Percentiles rank a stretch among this genome's conserved stretches.
These are phyloP conservation scores for Cyberlindnera maclurae DNA, from an alignment of 805 yeast genomes.

Conservation along the genomic window DNA sequence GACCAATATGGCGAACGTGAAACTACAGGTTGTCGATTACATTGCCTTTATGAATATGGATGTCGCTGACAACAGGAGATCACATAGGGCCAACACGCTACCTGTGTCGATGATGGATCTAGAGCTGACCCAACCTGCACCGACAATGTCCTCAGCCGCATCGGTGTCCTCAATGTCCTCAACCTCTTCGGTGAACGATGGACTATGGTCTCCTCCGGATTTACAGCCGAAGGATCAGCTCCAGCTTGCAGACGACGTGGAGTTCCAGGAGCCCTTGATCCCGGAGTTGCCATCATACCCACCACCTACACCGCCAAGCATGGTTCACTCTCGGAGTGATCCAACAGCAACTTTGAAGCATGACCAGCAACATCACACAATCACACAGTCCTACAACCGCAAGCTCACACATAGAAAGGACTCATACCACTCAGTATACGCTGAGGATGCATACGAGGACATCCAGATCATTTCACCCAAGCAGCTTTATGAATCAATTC, in stretches of 20 bases:
- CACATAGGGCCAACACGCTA: conserved; percentile 22
- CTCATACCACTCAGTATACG: conserved; percentile 34
- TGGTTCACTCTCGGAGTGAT: conserved; percentile 3
- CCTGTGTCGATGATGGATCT: conserved; percentile 24
- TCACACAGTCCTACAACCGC: not conserved
- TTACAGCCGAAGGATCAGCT: conserved; percentile 33
- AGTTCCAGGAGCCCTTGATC: conserved; percentile 12
- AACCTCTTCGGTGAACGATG: conserved; percentile 18
- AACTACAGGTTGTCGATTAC: conserved; percentile 28
- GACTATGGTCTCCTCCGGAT: conserved; percentile 33
- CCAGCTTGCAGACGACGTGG: conserved; percentile 24
- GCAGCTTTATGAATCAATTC: conserved; percentile 34
- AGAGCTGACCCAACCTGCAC: conserved; percentile 6
- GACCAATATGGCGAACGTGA: conserved; percentile 33
- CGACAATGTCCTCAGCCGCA: not conserved
- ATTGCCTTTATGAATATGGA: conserved; percentile 24
- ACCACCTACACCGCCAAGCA: conserved; percentile 11
- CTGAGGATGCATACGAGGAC: conserved; percentile 24
- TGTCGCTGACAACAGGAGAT: conserved; percentile 1
- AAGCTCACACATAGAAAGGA: conserved; percentile 26
- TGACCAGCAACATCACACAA: not conserved
- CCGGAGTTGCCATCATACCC: conserved; percentile 9
- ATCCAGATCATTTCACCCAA: conserved; percentile 45
- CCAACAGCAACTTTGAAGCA: not conserved
- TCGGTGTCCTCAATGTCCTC: conserved; percentile 9